A percentile compares a stretch with the other conserved stretches of the same genome.
phyloP scores from a whole-genome alignment of 1,284 basidiomycete species.

The Anthracocystis setariae region DNA sequence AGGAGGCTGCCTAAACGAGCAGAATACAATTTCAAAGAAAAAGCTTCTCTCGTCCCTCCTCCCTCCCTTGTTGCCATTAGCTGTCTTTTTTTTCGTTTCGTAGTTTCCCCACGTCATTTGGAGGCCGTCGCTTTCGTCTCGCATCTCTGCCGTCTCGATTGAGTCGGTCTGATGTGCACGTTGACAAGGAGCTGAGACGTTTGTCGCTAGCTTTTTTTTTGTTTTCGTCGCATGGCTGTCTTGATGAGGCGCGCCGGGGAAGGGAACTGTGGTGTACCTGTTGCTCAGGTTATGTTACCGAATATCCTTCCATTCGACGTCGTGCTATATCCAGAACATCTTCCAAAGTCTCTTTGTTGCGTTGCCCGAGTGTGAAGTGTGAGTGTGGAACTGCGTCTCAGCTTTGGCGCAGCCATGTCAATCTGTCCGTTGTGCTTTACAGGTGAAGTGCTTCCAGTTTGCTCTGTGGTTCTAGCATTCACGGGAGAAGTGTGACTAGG shows the following conservation, averaged over 20 bases:
- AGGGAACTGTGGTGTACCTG: constrained; percentile 43
- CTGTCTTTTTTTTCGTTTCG: constrained; percentile 14
- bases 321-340: constrained; percentile 53
- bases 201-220: background rate
- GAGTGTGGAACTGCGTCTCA: background rate
- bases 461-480: too few relatives aligned
- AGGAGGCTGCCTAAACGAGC: constrained; percentile 65
- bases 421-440: too few relatives aligned
- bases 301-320: constrained; percentile 41
- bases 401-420: too few relatives aligned
- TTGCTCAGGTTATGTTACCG: constrained; percentile 38
- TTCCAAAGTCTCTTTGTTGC: constrained; percentile 19
- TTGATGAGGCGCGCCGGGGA: constrained; percentile 22
- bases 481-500: too few relatives aligned
- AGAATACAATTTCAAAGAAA: constrained; percentile 38
- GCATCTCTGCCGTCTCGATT: constrained; percentile 18
- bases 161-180: constrained; percentile 21
- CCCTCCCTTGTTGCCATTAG: constrained; percentile 7
- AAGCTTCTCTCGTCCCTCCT: constrained; percentile 17
- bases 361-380: background rate
- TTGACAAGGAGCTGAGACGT: constrained; percentile 6
- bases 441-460: too few relatives aligned
- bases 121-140: constrained; percentile 49
- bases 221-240: constrained; percentile 18
- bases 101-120: constrained; percentile 35